These are phyloP conservation scores for Hypoxylon sp. DNA, from an alignment of 2,329 filamentous ascomycete species.

Conservation along the genomic window DNA sequence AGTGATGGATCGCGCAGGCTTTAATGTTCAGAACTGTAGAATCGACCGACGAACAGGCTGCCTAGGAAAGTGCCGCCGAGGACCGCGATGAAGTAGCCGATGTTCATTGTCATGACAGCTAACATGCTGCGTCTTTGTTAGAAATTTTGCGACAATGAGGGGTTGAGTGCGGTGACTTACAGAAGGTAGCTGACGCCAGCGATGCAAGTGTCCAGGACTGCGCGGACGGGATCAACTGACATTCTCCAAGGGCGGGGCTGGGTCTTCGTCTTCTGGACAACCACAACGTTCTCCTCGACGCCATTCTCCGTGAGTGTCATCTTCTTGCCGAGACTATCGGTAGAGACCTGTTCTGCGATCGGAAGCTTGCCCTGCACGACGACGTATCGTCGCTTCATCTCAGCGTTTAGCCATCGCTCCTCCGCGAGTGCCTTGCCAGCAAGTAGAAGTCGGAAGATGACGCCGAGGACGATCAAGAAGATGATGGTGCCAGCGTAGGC, in stretches of 20 bases:
- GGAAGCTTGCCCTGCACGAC: constrained; percentile 76
- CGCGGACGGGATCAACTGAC: constrained; percentile 69
- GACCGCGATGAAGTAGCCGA: constrained; percentile 55
- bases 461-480: constrained; percentile 84
- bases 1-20: constrained; percentile 6
- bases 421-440: constrained; percentile 77
- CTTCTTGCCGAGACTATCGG: constrained; percentile 73
- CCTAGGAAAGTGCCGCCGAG: constrained; percentile 77
- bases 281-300: constrained; percentile 82
- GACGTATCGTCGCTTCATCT: constrained; percentile 82
- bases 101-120: constrained; percentile 56
- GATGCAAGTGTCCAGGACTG: constrained; percentile 52
- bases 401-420: constrained; percentile 76
- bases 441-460: constrained; percentile 77
- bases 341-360: constrained; percentile 70
- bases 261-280: constrained; percentile 72
- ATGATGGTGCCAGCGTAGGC: constrained; percentile 91
- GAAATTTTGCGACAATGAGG: background rate
- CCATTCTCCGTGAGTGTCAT: constrained; percentile 81
- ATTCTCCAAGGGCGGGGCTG: constrained; percentile 81
- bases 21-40: constrained; percentile 54
- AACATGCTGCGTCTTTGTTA: constrained; percentile 62
- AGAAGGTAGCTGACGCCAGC: constrained; percentile 54
- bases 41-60: constrained; percentile 84
- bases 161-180: constrained; percentile 49